Evolutionary conservation across 202 grass and related monocot species (phyloP).

Genomic region (Eragrostis tef): DNA sequence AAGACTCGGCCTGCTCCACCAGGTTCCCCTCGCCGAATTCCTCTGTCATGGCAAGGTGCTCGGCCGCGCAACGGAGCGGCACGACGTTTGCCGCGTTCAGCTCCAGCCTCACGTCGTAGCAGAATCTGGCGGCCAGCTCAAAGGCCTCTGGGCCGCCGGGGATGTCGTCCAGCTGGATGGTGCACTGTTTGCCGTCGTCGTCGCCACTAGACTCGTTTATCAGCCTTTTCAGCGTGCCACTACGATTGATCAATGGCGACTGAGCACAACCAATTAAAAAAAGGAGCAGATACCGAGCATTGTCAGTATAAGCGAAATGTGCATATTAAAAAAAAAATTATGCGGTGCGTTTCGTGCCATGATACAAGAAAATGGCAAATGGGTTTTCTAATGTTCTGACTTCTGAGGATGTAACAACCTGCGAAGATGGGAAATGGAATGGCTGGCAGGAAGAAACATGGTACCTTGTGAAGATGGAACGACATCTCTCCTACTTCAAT

Average conservation of each 20-base stretch:
- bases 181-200: conserved; percentile 38
- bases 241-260: conserved; percentile 62
- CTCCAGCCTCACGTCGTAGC: conserved; percentile 68
- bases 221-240: conserved; percentile 59
- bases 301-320: conserved; percentile 14
- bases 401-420: neutral
- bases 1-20: conserved; percentile 56
- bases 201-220: conserved; percentile 45
- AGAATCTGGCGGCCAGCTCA: conserved; percentile 64
- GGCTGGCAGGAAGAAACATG: neutral
- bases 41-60: conserved; percentile 69
- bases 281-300: neutral
- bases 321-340: neutral
- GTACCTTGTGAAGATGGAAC: conserved; percentile 89
- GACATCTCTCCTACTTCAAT: conserved; percentile 63
- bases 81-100: conserved; percentile 70
- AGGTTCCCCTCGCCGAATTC: conserved; percentile 67
- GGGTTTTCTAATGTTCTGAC: neutral
- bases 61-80: conserved; percentile 62
- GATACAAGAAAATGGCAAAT: neutral
- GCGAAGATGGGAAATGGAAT: neutral
- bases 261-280: conserved; percentile 11
- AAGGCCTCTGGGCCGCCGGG: conserved; percentile 67
- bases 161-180: conserved; percentile 59
- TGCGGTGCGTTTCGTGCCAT: neutral